Evolutionary conservation across 2,329 filamentous ascomycete genomes (phyloP), one percentile per base, ranked within the genome.

Genomic region (Talaromyces funiculosus): DNA sequence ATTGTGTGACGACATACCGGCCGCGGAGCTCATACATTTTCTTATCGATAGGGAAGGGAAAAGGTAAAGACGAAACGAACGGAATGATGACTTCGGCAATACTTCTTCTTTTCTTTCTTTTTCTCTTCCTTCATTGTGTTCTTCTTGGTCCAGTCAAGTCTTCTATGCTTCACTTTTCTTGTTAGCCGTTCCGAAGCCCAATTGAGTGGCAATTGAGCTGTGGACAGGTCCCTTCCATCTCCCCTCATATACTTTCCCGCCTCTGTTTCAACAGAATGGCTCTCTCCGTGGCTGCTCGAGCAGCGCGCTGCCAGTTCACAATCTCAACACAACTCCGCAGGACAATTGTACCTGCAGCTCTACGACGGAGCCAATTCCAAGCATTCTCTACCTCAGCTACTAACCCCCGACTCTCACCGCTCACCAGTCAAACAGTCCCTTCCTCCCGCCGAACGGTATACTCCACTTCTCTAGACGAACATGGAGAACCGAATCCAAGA

Each of bases 391-490:
- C 68, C 1, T 37, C 51, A 1, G 51, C 33, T 12, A 26, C 51
- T 3, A 29, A 63, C 65, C 59, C 67, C 69, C 24, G 66, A 53
- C 59, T 76, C 38, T 66, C 72, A 10, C 37, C 59, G 18, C 57
- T 67, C 14, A 57, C 68, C n/a, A 64, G 71, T 33, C 65, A 68
- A 42, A 62, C 67, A 6, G 58, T 37, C 5, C 42, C 68, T 10
- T 57, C 65, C 1, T 53, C 68, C 6, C 70, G 66, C 51, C 71
- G 75, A 37, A 65, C 67, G 35, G 93, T 99, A 20, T 90, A 97
- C 74, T 92, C 89, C 71, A 96, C 89, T 73, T 96, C 93, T 0
- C 89, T 92, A 4, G 94, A 91, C 6, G 92, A 96, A 67, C 93
- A 97, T 76, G 92, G 73, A 26, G 71, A 70, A 22, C 70, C 72